phyloP scores from a whole-genome alignment of 139 green algal genomes.

The Pleodorina starrii region DNA sequence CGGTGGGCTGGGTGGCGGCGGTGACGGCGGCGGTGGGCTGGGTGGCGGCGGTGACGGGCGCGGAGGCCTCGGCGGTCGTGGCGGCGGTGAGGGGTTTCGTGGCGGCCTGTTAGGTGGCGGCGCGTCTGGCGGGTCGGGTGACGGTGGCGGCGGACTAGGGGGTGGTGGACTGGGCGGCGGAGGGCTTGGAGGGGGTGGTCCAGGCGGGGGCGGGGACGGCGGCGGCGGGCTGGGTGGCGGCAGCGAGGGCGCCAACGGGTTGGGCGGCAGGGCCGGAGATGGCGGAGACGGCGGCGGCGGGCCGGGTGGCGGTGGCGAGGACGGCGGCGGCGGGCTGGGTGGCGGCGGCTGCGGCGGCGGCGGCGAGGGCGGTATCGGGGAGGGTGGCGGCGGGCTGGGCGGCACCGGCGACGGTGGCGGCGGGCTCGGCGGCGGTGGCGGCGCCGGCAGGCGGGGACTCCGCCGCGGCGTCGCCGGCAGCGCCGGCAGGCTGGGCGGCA shows the following conservation, averaged over 20 bases:
- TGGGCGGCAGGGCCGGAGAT: background rate
- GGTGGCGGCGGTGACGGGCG: background rate
- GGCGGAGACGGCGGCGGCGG: background rate
- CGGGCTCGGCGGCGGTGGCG: background rate
- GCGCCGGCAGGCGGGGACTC: background rate
- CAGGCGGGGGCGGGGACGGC: background rate
- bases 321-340: background rate
- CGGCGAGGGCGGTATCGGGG: background rate
- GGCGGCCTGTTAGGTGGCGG: background rate
- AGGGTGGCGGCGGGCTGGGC: background rate
- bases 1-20: background rate
- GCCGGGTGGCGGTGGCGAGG: background rate
- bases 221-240: background rate
- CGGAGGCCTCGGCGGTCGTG: background rate
- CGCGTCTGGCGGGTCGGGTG: background rate
- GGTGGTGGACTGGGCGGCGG: background rate
- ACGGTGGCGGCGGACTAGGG: background rate
- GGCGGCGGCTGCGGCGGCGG: background rate
- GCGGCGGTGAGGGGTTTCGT: background rate
- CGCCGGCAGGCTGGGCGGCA: background rate
- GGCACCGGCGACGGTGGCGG: background rate
- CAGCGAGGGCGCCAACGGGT: background rate
- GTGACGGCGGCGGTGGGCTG: background rate
- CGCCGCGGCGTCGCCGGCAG: background rate
- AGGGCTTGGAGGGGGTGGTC: background rate